phyloP scores from a whole-genome alignment of 495 filamentous ascomycete genomes.

The Daldinia decipiens region DNA sequence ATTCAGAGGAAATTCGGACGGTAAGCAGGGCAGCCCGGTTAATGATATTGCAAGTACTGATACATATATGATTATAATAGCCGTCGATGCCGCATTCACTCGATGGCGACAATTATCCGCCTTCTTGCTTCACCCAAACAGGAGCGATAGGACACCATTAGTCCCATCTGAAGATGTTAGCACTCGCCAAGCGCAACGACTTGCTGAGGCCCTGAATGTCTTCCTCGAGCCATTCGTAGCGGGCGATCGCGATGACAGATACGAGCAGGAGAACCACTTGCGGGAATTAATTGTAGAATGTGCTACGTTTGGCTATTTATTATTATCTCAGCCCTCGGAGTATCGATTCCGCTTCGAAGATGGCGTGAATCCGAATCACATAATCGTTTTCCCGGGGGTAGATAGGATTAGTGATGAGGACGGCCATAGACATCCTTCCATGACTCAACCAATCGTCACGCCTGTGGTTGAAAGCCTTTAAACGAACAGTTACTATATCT shows the following conservation, averaged over 20 bases:
- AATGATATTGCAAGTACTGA: slow-evolving; percentile 11
- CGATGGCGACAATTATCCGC: slow-evolving; percentile 52
- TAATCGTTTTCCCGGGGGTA: slow-evolving; percentile 48
- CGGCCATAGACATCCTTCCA: slow-evolving; percentile 36
- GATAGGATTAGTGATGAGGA: slow-evolving; percentile 45
- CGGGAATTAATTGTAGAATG: slow-evolving; percentile 49
- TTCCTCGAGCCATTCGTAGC: slow-evolving; percentile 50
- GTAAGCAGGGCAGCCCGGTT: slow-evolving; percentile 11
- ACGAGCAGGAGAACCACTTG: slow-evolving; percentile 50
- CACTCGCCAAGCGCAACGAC: slow-evolving; percentile 43
- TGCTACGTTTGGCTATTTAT: slow-evolving; percentile 48
- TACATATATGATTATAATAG: slow-evolving; percentile 26
- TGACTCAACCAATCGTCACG: slow-evolving; percentile 35
- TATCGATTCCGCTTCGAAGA: slow-evolving; percentile 42
- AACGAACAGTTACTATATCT: neutral
- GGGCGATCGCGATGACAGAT: slow-evolving; percentile 39
- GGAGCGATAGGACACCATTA: slow-evolving; percentile 50
- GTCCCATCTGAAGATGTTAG: slow-evolving; percentile 40
- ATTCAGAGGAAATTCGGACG: slow-evolving; percentile 25
- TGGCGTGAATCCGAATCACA: slow-evolving; percentile 9
- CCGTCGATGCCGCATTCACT: slow-evolving; percentile 44
- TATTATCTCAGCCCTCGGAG: slow-evolving; percentile 50
- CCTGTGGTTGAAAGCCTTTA: slow-evolving; percentile 36
- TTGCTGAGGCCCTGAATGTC: slow-evolving; percentile 43
- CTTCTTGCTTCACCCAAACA: slow-evolving; percentile 49